phyloP scores from a whole-genome alignment of 306 rosid species.

The Urtica urens region DNA sequence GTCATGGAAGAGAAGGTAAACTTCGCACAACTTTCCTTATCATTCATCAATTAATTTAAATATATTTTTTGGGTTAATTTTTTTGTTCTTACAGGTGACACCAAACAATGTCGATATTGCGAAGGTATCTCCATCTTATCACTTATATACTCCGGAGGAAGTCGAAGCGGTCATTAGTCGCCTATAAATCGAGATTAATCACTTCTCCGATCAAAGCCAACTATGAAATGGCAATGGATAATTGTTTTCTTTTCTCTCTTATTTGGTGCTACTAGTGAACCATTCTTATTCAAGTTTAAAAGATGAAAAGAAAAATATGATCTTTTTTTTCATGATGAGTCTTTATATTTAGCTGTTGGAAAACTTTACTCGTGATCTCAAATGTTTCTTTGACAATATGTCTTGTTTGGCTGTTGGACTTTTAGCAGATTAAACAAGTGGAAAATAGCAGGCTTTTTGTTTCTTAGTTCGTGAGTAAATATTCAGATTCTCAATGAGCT shows the following conservation, averaged over 20 bases:
- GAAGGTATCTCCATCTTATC: conserved; percentile 76
- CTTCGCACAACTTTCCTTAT: background rate
- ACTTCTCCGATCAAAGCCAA: background rate
- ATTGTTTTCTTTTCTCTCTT: conserved; percentile 13
- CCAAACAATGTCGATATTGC: conserved; percentile 96
- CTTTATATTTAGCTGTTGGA: no score
- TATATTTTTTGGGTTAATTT: background rate
- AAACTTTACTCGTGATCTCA: no score
- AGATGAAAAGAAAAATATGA: background rate
- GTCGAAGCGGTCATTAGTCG: conserved; percentile 90
- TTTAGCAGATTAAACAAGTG: no score
- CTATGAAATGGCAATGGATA: background rate
- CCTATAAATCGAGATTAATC: conserved; percentile 33
- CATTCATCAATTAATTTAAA: background rate
- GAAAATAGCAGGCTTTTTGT: no score
- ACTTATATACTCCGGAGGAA: conserved; percentile 74
- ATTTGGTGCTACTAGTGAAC: background rate
- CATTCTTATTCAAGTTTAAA: background rate
- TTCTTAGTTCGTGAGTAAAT: no score
- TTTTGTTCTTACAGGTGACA: conserved; percentile 46
- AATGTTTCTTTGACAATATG: no score
- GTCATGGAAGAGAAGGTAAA: conserved; percentile 99
- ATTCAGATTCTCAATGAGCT: no score
- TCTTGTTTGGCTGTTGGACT: no score
- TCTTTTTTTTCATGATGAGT: no score